Conservation (phyloP, 768 basidiomycete genomes). For the Calocybe gangraenosa region DNA sequence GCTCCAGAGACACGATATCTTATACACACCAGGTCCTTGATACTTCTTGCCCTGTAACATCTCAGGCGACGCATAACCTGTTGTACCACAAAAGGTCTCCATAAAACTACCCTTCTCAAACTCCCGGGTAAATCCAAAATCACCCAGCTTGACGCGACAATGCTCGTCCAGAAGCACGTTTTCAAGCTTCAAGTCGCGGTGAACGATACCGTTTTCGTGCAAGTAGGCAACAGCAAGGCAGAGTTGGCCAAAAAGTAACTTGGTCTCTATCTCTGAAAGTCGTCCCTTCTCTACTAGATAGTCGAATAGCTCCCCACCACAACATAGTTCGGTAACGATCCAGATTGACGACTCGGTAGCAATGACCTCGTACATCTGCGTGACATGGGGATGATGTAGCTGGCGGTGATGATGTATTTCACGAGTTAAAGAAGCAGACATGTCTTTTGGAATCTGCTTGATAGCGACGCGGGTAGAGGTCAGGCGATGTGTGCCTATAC, state of each 20-base stretch:
- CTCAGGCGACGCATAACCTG: slow-evolving; percentile 90
- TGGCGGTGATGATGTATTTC: slow-evolving; percentile 99
- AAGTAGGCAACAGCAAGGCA: slow-evolving; percentile 92
- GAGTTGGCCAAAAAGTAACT: slow-evolving; percentile 91
- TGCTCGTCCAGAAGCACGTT: slow-evolving; percentile 90
- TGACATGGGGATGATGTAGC: slow-evolving; percentile 92
- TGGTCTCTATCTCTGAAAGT: slow-evolving; percentile 78
- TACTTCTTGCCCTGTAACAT: slow-evolving; percentile 89
- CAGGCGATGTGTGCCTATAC: slow-evolving; percentile 90
- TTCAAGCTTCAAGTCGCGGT: slow-evolving; percentile 95
- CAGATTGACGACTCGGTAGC: slow-evolving; percentile 95
- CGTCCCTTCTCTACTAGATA: slow-evolving; percentile 95
- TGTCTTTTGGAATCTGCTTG: slow-evolving; percentile 95
- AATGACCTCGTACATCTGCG: slow-evolving; percentile 96
- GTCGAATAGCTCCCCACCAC: slow-evolving; percentile 96
- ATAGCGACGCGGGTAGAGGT: slow-evolving; percentile 91
- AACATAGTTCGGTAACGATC: slow-evolving; percentile 97
- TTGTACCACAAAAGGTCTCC: slow-evolving; percentile 95
- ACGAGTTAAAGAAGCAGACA: slow-evolving; percentile 87
- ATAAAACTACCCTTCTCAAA: slow-evolving; percentile 74
- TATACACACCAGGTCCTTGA: slow-evolving; percentile 72
- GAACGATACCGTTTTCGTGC: slow-evolving; percentile 90
- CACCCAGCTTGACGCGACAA: slow-evolving; percentile 88
- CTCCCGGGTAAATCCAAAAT: slow-evolving; percentile 94
- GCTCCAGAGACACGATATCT: not conserved